phyloP scores from a whole-genome alignment of 192 early-diverging fungal species.

The Linderina pennispora region DNA sequence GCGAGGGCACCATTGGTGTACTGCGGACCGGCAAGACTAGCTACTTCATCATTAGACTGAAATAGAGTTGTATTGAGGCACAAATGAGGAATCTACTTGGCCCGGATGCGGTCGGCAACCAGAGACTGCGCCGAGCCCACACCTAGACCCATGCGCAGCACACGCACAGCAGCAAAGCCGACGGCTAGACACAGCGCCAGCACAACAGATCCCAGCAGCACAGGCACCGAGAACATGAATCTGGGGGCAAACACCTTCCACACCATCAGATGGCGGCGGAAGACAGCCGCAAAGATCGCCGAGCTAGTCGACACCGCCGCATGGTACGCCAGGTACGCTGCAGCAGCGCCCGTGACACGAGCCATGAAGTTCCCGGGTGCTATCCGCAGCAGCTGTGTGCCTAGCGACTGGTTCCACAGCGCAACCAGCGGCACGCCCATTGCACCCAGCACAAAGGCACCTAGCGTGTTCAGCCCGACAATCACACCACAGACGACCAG shows the following conservation, averaged over 20 bases:
- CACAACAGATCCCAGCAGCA: slow-evolving; percentile 5
- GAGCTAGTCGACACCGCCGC: slow-evolving; percentile 36
- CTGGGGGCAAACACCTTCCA: slow-evolving; percentile 96
- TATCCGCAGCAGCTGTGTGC: slow-evolving; percentile 18
- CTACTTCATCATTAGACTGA: no score
- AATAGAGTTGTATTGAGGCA: no score
- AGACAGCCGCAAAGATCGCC: slow-evolving; percentile 57
- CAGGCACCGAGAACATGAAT: slow-evolving; percentile 57
- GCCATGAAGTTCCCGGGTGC: slow-evolving; percentile 18
- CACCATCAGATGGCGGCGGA: slow-evolving; percentile 91
- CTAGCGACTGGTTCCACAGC: slow-evolving; percentile 30
- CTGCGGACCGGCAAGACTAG: slow-evolving; percentile 77
- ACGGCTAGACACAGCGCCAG: slow-evolving; percentile 15
- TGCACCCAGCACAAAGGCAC: slow-evolving; percentile 48
- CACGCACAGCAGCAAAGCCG: slow-evolving; percentile 19
- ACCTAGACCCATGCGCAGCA: slow-evolving; percentile 15
- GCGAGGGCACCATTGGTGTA: slow-evolving; percentile 56
- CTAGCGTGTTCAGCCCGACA: slow-evolving; percentile 75
- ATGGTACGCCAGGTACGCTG: slow-evolving; percentile 49
- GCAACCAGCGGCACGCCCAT: slow-evolving; percentile 53
- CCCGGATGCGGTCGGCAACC: slow-evolving; percentile 7
- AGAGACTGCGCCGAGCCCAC: slow-evolving; percentile 8
- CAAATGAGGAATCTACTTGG: no score
- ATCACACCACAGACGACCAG: slow-evolving; percentile 61
- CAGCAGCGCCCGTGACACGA: slow-evolving; percentile 35